phyloP scores from a whole-genome alignment of 23 red algal species.

The Gracilaria domingensis region DNA sequence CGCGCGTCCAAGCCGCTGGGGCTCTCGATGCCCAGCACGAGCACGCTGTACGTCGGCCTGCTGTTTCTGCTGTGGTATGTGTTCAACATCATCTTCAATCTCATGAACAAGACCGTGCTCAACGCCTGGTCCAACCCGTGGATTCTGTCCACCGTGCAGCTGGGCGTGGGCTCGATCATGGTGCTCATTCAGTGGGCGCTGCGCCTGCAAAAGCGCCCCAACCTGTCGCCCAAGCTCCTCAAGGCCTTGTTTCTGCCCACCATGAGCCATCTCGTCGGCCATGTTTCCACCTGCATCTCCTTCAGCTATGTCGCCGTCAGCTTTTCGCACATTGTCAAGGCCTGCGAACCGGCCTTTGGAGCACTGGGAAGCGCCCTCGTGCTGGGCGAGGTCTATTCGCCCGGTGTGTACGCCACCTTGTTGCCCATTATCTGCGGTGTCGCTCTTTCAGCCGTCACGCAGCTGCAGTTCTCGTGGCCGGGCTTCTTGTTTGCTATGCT shows the following conservation, averaged over 20 bases:
- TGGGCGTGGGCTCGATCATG: slow-evolving; percentile 83
- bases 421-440: slow-evolving; percentile 91
- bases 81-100: slow-evolving; percentile 97
- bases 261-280: slow-evolving; percentile 84
- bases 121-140: slow-evolving; percentile 91
- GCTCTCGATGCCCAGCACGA: not conserved
- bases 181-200: slow-evolving; percentile 73
- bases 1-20: not conserved
- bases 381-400: slow-evolving; percentile 81
- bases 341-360: slow-evolving; percentile 87
- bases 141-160: slow-evolving; percentile 91
- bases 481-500: slow-evolving; percentile 96
- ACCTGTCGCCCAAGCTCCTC: slow-evolving; percentile 74
- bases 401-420: slow-evolving; percentile 80
- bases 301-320: slow-evolving; percentile 95
- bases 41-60: slow-evolving; percentile 54
- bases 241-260: slow-evolving; percentile 83
- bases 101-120: slow-evolving; percentile 89
- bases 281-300: slow-evolving; percentile 86
- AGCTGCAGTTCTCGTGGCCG: slow-evolving; percentile 90
- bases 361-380: slow-evolving; percentile 83
- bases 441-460: slow-evolving; percentile 83
- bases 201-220: slow-evolving; percentile 65
- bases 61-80: slow-evolving; percentile 92
- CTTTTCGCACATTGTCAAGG: slow-evolving; percentile 98